Evolutionary conservation across 2,329 filamentous ascomycete species (phyloP).

Genomic region (Didymella pinodella): DNA sequence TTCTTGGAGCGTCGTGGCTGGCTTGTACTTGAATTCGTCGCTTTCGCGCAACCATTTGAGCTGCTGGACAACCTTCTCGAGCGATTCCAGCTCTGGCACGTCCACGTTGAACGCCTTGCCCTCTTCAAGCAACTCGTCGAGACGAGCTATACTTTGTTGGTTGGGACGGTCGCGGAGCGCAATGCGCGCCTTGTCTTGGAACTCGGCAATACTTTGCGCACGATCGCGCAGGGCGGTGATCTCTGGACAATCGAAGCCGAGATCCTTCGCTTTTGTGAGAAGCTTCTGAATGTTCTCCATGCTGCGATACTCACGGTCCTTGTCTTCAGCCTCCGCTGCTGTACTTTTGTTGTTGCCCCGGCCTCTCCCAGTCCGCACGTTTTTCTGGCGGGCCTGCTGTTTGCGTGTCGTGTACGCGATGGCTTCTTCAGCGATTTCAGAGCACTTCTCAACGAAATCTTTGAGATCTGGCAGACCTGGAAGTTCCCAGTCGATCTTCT

Average conservation of each 20-base stretch:
- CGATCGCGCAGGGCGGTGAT: conserved; percentile 86
- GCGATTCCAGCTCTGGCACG: conserved; percentile 82
- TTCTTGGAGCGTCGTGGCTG: conserved; percentile 74
- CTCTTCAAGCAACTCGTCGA: conserved; percentile 90
- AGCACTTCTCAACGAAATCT: conserved; percentile 93
- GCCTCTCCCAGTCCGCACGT: conserved; percentile 83
- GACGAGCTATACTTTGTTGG: conserved; percentile 68
- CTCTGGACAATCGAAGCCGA: conserved; percentile 93
- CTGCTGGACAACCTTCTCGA: conserved; percentile 82
- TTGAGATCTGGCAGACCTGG: conserved; percentile 81
- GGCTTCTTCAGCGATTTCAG: conserved; percentile 97
- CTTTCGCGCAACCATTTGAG: conserved; percentile 89
- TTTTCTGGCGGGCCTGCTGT: conserved; percentile 96
- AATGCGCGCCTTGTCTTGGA: conserved; percentile 76
- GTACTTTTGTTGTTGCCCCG: conserved; percentile 67
- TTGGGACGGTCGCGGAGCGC: conserved; percentile 68
- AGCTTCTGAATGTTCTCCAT: conserved; percentile 88
- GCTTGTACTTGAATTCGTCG: conserved; percentile 67
- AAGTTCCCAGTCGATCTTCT: conserved; percentile 92
- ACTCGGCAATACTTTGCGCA: conserved; percentile 81
- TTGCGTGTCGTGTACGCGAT: conserved; percentile 96
- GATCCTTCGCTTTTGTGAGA: conserved; percentile 80
- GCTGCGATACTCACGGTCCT: conserved; percentile 83
- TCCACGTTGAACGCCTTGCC: conserved; percentile 91
- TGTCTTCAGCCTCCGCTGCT: conserved; percentile 82